Evolutionary conservation across 345 rosid species (phyloP).

Genomic region (Pistacia vera): DNA sequence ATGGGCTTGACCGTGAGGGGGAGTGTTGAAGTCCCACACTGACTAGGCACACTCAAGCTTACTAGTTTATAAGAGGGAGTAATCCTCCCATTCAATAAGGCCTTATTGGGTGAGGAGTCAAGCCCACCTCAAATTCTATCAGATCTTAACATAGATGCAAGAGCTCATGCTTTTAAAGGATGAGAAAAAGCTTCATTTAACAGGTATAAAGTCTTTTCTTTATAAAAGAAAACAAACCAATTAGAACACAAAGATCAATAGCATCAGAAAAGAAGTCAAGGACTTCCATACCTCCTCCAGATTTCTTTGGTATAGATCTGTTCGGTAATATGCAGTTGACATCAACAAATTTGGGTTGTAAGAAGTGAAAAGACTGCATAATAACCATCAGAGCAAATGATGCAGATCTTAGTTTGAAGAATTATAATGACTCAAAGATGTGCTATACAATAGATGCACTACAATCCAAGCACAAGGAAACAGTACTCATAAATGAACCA

Average conservation of each 20-base stretch:
- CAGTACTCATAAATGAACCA: not conserved
- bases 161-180: not conserved
- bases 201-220: not conserved
- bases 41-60: too few species aligned
- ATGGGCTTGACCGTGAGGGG: too few species aligned
- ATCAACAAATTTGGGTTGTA: slow-evolving; percentile 71
- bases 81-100: too few species aligned
- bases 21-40: too few species aligned
- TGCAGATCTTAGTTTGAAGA: slow-evolving; percentile 8
- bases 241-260: slow-evolving; percentile 9
- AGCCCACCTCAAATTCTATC: too few species aligned
- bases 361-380: slow-evolving; percentile 83
- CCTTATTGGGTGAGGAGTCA: too few species aligned
- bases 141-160: not conserved
- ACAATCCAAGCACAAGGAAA: not conserved
- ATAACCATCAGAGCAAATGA: slow-evolving; percentile 13
- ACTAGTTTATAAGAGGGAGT: too few species aligned
- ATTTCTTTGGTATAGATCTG: slow-evolving; percentile 66
- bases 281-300: slow-evolving; percentile 54
- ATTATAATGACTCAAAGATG: not conserved
- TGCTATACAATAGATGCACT: not conserved
- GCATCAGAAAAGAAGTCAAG: not conserved
- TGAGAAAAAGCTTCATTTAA: not conserved
- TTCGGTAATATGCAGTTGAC: slow-evolving; percentile 90
- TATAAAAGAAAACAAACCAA: not conserved